A percentile compares a stretch with the other conserved stretches of the same genome.
phyloP scores from a whole-genome alignment of 495 filamentous ascomycete genomes.

The Neurospora sp. region DNA sequence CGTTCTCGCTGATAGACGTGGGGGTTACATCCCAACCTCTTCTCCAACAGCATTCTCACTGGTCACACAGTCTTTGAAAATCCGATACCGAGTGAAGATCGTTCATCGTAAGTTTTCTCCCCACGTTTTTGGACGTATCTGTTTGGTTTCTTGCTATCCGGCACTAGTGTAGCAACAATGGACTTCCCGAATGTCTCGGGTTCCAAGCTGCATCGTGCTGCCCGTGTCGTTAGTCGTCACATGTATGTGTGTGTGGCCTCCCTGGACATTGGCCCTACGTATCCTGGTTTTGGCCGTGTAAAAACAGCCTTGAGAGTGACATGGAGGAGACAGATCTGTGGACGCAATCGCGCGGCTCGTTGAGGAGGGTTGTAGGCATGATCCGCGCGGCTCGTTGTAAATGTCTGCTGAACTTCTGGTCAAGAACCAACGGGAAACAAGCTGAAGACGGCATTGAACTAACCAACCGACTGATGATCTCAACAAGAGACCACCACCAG shows the following conservation, averaged over 20 bases:
- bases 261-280: neutral
- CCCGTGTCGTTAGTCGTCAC: neutral
- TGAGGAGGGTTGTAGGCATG: neutral
- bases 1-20: neutral
- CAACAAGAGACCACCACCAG: neutral
- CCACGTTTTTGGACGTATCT: neutral
- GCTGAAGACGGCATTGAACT: neutral
- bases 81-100: neutral
- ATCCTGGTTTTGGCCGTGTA: neutral
- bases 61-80: neutral
- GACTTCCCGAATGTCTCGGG: neutral
- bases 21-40: neutral
- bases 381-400: neutral
- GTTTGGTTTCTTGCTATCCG: neutral
- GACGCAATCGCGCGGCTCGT: neutral
- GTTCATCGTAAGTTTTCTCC: neutral
- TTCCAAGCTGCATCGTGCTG: neutral
- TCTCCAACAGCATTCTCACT: neutral
- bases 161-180: neutral
- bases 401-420: neutral
- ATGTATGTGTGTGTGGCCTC: neutral
- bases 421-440: neutral
- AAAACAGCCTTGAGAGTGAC: neutral
- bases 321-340: neutral
- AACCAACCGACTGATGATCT: neutral